A percentile compares a stretch with the other conserved stretches of the same genome.
phyloP scores from a whole-genome alignment of 2,329 filamentous ascomycete species.

The Penicillium sp. region DNA sequence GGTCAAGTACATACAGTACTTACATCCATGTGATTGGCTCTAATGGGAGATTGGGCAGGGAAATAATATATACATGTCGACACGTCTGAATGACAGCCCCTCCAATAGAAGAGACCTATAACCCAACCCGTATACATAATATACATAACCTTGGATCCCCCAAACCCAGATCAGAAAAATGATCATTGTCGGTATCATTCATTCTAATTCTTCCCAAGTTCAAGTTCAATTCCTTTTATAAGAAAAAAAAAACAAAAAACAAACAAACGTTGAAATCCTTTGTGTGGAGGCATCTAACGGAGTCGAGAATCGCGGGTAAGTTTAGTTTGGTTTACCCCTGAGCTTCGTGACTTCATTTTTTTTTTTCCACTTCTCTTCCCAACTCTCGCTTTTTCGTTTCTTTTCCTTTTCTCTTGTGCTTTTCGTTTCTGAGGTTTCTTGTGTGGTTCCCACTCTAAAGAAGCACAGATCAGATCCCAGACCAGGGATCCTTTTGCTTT shows the following conservation, averaged over 20 bases:
- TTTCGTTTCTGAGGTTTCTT: conserved; percentile 12
- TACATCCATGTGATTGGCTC: background rate
- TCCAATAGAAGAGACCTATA: background rate
- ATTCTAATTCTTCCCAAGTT: background rate
- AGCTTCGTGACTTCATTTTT: conserved; percentile 12
- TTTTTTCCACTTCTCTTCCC: background rate
- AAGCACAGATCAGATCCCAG: conserved; percentile 16
- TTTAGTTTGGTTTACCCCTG: conserved; percentile 17
- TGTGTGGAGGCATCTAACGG: conserved; percentile 8
- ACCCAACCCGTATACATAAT: background rate
- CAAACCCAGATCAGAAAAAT: conserved; percentile 17
- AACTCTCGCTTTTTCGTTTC: background rate
- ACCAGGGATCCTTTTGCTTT: conserved; percentile 16
- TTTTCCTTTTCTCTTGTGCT: conserved; percentile 9
- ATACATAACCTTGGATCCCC: conserved; percentile 10
- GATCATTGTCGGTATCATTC: conserved; percentile 25
- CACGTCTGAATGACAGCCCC: conserved; percentile 6
- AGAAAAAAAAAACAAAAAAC: background rate
- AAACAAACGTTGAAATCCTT: background rate
- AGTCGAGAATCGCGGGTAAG: conserved; percentile 13
- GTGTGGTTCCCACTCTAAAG: conserved; percentile 1
- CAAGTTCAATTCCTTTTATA: background rate
- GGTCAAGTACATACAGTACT: background rate
- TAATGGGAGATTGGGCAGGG: background rate
- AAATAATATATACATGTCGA: conserved; percentile 10